Conservation (phyloP, 768 basidiomycete species). For the Suillus luteus region DNA sequence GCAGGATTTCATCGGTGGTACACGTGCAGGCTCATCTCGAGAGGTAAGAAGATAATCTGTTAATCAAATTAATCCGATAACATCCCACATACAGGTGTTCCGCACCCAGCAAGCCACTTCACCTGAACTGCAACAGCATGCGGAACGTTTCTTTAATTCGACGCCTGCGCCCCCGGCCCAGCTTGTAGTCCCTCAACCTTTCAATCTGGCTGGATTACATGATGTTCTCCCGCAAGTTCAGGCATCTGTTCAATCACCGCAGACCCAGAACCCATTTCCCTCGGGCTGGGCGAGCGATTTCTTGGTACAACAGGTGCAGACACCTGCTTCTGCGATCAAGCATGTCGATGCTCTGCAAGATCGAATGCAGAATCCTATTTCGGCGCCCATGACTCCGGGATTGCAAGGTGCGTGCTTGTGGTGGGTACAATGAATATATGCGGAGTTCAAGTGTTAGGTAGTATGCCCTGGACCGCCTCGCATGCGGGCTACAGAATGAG, state of each 20-base stretch:
- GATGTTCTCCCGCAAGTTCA: conserved; percentile 23
- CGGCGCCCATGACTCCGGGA: conserved; percentile 4
- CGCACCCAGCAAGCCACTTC: conserved; percentile 50
- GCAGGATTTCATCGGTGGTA: conserved; percentile 71
- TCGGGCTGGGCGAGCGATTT: conserved; percentile 71
- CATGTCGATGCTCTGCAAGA: conserved; percentile 20
- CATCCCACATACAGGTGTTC: conserved; percentile 48
- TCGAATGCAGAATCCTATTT: conserved; percentile 11
- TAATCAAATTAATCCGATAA: conserved; percentile 11
- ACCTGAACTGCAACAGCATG: conserved; percentile 59
- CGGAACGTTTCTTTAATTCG: conserved; percentile 64
- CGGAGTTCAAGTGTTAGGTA: conserved; percentile 27
- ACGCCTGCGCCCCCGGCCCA: conserved; percentile 32
- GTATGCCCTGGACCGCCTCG: conserved; percentile 43
- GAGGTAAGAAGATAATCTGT: conserved; percentile 45
- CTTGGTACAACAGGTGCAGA: conserved; percentile 25
- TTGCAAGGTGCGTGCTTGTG: conserved; percentile 23
- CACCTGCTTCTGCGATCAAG: conserved; percentile 5
- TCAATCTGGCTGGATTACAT: conserved; percentile 54
- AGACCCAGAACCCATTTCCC: conserved; percentile 24
- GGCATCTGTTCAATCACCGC: conserved; percentile 20
- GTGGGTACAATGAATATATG: neutral
- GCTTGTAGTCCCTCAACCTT: conserved; percentile 42
- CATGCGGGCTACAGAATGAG: conserved; percentile 41
- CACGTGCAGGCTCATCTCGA: conserved; percentile 61